Base-by-base conservation (phyloP, 495 filamentous ascomycete genomes). In the Staphylotrichum longicolle region DNA sequence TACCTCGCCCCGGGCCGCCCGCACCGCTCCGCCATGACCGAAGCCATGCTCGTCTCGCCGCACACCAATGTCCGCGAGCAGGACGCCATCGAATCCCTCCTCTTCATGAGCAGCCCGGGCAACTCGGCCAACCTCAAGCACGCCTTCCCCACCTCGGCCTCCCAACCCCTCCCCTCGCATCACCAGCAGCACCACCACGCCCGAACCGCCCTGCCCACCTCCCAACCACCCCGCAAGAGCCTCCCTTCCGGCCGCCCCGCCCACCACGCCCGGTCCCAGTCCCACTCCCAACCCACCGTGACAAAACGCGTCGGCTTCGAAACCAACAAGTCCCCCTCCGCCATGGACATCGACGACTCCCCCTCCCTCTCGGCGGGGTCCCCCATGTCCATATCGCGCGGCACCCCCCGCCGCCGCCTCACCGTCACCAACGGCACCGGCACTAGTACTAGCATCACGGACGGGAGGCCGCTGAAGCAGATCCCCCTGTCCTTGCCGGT, bases 101-200 rank as follows among this genome's bases (percentile, higher is more conserved):
- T 95, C 27, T 93, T 91, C 74, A 91, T 96, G 89, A 90, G 88
- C 60, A 93, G 89, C 64, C 91, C 91, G 0, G 87, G 85, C 11
- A 89, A 91, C 68, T 88, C 89, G 4, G 82, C 82, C 60, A 77
- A 81, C 65, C 72, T 84, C 50, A 80, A 80, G 54, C 80, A 80
- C 45, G 60, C 74, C 6, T 82, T 82, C 64, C 76, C 76, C 10
- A 39, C 41, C 55, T 71, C 73, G 4, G 64, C 74, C 6, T 63
- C 71, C 5, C 71, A 78, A 14, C 69, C 77, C 14, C 62, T 69
- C 2, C 49, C 71, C 5, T 63, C 70, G 15, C n/a, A 12, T 33
- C 52, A 62, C 50, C 15, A 6, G 12, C 53, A 3, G 49, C 55
- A 14, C 58, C 68, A 2, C 69, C 63, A 35, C 72, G 77, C 45